Evolutionary conservation across 352 stramenopile species (phyloP).

Genomic region (Phytophthora lateralis): DNA sequence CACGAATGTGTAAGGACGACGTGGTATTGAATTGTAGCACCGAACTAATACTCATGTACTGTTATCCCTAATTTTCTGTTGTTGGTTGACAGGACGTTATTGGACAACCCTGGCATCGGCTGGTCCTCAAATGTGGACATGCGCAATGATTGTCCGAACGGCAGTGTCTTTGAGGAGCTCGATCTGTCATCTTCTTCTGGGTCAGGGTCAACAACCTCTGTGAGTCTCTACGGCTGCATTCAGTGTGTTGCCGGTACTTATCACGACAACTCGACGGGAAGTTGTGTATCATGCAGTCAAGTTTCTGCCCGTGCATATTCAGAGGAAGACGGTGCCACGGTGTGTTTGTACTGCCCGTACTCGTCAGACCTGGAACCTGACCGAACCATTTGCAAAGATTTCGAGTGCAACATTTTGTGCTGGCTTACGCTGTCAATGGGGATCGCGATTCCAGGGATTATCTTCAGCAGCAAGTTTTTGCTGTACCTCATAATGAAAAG

Average conservation of each 20-base stretch:
- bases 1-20: slow-evolving; percentile 53
- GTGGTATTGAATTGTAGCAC: background rate
- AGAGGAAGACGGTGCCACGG: slow-evolving; percentile 51
- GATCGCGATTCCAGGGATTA: slow-evolving; percentile 49
- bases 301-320: slow-evolving; percentile 61
- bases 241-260: slow-evolving; percentile 64
- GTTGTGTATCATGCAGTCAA: slow-evolving; percentile 45
- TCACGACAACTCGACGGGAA: slow-evolving; percentile 53
- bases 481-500: slow-evolving; percentile 49
- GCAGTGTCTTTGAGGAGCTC: slow-evolving; percentile 56
- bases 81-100: slow-evolving; percentile 39
- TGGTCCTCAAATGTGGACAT: slow-evolving; percentile 38
- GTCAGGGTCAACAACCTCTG: slow-evolving; percentile 6
- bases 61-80: background rate
- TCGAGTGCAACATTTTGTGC: slow-evolving; percentile 61
- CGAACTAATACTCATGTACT: background rate
- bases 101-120: slow-evolving; percentile 58
- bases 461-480: slow-evolving; percentile 63
- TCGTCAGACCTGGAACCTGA: slow-evolving; percentile 53
- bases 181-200: slow-evolving; percentile 22
- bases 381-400: slow-evolving; percentile 45
- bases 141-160: slow-evolving; percentile 53
- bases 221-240: slow-evolving; percentile 58
- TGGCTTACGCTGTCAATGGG: slow-evolving; percentile 69
- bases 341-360: slow-evolving; percentile 66